Percentiles rank a stretch among this genome's conserved stretches.
phyloP scores from a whole-genome alignment of 805 yeast genomes.

The Saccharomyces eubayanus region DNA sequence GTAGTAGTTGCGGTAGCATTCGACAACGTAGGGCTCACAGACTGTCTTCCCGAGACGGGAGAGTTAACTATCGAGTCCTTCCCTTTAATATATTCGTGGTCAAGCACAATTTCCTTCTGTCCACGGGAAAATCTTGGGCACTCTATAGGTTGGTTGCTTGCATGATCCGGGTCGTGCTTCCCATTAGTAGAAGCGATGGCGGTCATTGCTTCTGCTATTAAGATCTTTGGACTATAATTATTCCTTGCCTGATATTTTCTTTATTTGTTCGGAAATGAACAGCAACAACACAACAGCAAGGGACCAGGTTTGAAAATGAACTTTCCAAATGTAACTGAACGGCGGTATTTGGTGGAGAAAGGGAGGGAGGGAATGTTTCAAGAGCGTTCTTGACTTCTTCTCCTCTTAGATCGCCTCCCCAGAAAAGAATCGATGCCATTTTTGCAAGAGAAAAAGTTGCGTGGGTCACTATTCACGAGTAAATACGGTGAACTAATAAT shows the following conservation, averaged over 20 bases:
- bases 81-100: neutral
- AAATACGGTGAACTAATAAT: neutral
- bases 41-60: conserved; percentile 10
- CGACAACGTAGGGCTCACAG: conserved; percentile 21
- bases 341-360: neutral
- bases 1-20: conserved; percentile 7
- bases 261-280: neutral
- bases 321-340: neutral
- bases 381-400: neutral
- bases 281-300: neutral
- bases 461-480: neutral
- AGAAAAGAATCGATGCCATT: neutral
- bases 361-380: neutral
- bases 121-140: neutral
- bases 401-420: neutral
- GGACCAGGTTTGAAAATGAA: neutral
- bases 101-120: neutral
- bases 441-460: neutral
- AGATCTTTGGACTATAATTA: neutral
- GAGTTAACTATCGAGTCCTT: conserved; percentile 6
- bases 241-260: neutral
- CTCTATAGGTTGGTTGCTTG: neutral
- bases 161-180: neutral
- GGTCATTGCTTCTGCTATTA: neutral
- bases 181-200: neutral